Evolutionary conservation across 345 rosid genomes (phyloP).

Genomic region (Geranium brycei): DNA sequence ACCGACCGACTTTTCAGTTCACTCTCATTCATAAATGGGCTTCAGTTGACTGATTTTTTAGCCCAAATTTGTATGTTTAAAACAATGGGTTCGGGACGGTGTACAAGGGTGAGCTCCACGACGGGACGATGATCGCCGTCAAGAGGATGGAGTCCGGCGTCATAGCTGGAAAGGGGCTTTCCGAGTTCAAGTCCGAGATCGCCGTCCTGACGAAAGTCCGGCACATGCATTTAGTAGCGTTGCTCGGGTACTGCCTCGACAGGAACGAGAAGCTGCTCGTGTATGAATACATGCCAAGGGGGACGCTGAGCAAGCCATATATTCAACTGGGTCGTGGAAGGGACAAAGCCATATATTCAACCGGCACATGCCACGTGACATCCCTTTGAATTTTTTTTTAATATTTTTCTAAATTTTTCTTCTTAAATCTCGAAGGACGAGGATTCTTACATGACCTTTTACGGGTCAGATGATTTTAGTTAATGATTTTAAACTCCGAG

Average conservation of each 20-base stretch:
- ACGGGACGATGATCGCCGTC: constrained; percentile 79
- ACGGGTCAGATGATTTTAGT: no score
- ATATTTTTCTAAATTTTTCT: no score
- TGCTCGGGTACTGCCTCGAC: constrained; percentile 84
- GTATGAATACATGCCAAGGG: constrained; percentile 81
- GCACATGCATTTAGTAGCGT: constrained; percentile 70
- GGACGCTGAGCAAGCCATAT: constrained; percentile 56
- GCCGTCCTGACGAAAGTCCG: constrained; percentile 73
- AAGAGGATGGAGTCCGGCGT: constrained; percentile 79
- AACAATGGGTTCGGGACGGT: constrained; percentile 93
- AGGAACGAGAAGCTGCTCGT: constrained; percentile 83
- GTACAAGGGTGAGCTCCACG: constrained; percentile 70
- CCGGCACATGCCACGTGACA: no score
- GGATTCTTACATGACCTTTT: no score
- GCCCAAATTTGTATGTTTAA: no score
- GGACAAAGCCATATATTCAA: no score
- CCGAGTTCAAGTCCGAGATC: constrained; percentile 74
- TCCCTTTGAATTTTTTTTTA: no score
- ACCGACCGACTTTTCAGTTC: no score
- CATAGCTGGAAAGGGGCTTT: constrained; percentile 47
- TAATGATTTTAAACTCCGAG: no score
- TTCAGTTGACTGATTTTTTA: no score
- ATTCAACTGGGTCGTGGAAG: constrained; percentile 58
- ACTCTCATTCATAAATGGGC: no score
- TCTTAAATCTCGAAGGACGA: no score